Evolutionary conservation across 2,329 filamentous ascomycete species (phyloP).

Genomic region (Annulohypoxylon truncatum): DNA sequence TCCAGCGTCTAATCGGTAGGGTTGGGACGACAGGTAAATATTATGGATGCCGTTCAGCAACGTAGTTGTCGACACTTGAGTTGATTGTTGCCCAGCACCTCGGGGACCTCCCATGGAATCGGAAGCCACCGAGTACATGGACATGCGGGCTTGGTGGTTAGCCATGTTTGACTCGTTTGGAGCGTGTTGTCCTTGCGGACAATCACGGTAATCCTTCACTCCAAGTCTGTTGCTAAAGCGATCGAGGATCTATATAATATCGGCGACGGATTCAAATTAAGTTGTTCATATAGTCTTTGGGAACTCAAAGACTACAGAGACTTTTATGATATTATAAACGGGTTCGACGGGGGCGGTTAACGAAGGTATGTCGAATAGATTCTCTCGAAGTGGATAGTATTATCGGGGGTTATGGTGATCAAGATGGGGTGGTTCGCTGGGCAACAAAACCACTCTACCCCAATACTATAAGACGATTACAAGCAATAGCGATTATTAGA

Average conservation of each 20-base stretch:
- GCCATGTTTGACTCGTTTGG: slow-evolving; percentile 61
- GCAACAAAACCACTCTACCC: slow-evolving; percentile 19
- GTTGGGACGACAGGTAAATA: slow-evolving; percentile 82
- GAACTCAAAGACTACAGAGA: neutral
- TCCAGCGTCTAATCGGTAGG: slow-evolving; percentile 89
- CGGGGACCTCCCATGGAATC: slow-evolving; percentile 70
- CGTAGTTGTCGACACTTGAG: slow-evolving; percentile 91
- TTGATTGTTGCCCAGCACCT: slow-evolving; percentile 72
- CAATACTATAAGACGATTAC: slow-evolving; percentile 32
- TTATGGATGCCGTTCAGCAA: slow-evolving; percentile 93
- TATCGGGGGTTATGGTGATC: slow-evolving; percentile 7
- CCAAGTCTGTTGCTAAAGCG: neutral
- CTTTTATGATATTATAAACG: slow-evolving; percentile 13
- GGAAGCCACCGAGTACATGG: slow-evolving; percentile 75
- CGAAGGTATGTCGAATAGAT: slow-evolving; percentile 34
- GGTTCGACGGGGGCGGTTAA: slow-evolving; percentile 26
- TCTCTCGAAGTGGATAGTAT: slow-evolving; percentile 1
- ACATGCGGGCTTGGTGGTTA: slow-evolving; percentile 66
- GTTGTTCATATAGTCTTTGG: neutral
- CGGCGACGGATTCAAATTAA: neutral
- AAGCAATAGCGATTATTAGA: slow-evolving; percentile 45
- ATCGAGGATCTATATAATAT: neutral
- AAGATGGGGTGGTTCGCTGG: slow-evolving; percentile 26
- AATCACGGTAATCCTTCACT: slow-evolving; percentile 49
- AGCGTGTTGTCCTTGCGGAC: slow-evolving; percentile 56